Conservation (phyloP, 495 filamentous ascomycete genomes). For the Penicillium paxilli region DNA sequence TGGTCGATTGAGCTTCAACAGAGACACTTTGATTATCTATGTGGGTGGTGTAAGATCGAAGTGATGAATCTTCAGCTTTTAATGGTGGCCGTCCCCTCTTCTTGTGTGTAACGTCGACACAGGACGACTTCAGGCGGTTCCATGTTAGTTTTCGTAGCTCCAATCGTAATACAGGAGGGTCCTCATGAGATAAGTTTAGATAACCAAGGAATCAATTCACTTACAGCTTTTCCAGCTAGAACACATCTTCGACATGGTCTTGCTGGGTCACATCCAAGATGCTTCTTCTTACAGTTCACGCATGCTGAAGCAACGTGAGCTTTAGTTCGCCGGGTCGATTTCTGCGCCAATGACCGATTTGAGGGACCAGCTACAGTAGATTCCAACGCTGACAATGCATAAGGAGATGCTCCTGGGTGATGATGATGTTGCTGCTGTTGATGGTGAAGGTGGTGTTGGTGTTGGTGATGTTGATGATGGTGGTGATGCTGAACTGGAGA, state of each 20-base stretch:
- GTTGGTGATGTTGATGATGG: background rate
- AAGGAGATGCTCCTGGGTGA: conserved; percentile 28
- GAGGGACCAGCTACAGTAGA: conserved; percentile 20
- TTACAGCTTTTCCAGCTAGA: conserved; percentile 64
- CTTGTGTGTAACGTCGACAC: conserved; percentile 94
- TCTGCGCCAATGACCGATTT: conserved; percentile 45
- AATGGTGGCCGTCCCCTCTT: conserved; percentile 90
- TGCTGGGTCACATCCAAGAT: conserved; percentile 75
- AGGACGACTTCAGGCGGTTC: conserved; percentile 73
- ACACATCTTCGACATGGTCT: conserved; percentile 64
- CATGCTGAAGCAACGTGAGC: conserved; percentile 96
- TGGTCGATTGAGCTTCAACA: conserved; percentile 27
- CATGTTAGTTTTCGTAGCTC: background rate
- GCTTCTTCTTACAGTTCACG: conserved; percentile 95
- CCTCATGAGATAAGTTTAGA: background rate
- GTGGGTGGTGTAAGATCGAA: conserved; percentile 37
- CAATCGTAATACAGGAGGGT: background rate
- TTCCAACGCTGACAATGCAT: conserved; percentile 31
- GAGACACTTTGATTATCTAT: conserved; percentile 27
- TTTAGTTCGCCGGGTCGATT: conserved; percentile 81
- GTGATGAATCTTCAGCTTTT: conserved; percentile 69
- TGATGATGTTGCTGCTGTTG: conserved; percentile 7
- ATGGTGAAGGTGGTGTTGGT: background rate
- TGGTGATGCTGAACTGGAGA: conserved; percentile 7
- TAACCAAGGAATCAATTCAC: conserved; percentile 20